Evolutionary conservation across 768 basidiomycete species (phyloP), one percentile per base, ranked within the genome.

Genomic region (Termitomyces sp.): DNA sequence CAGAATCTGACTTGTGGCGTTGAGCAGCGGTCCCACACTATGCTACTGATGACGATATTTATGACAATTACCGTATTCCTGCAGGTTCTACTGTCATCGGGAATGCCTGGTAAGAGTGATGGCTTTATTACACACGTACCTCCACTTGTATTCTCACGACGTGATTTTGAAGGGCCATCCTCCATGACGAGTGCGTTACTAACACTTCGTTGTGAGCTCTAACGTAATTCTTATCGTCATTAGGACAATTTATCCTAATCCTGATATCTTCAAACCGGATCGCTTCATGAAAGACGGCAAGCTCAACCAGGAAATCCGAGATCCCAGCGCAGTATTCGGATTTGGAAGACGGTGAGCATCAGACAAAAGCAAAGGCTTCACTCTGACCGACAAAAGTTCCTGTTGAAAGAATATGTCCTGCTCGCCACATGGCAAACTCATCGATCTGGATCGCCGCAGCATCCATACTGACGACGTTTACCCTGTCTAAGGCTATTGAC

Each of bases 31-130:
- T 72, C 13, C 69, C 72, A 6, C 74, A 74, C 56, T 54, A 60
- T 22, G 60, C 65, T 7, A 59, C 52, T 2, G 60, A 63, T 10
- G 74, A 75, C 9, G 72, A 75, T 57, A 56, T 66, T 1, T 77
- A 76, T 57, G 57, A 65, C 22, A 74, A 72, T 0, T 72, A 73
- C 49, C 40, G 57, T 47, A 73, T 78, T 35, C 75, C 74, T 0
- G 69, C 68, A 30, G 69, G 65, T 3, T 56, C 70, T 1, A 66
- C 68, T n/a, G 56, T 72, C 47, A 61, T 74, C 24, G 52, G 65
- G 1, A 74, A 74, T 50, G 59, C 63, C 18, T 74, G 71, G 74
- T 73, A 52, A 30, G 61, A 28, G 5, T 11, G 7, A 14, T 43
- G 6, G 13, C 9, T 33, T 8, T 66, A 18, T 54, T 64, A 2